Evolutionary conservation across 2,329 filamentous ascomycete species (phyloP).

Genomic region (Penicillium thymicola): DNA sequence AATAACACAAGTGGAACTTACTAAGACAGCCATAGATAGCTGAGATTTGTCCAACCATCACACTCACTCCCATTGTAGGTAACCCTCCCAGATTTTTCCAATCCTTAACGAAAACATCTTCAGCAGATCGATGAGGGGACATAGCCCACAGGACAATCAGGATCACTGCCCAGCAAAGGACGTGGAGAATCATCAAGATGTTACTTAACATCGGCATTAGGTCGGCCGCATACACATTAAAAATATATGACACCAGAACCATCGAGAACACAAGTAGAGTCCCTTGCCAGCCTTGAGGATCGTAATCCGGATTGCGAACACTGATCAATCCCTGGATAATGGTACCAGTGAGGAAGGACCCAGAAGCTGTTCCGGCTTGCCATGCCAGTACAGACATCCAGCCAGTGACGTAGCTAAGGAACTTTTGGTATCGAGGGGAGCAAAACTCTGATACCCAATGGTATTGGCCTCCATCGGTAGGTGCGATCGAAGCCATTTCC

Average conservation of each 20-base stretch:
- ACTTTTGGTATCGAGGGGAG: constrained; percentile 48
- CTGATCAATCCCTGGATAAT: constrained; percentile 37
- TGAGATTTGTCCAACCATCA: constrained; percentile 37
- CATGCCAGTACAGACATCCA: constrained; percentile 52
- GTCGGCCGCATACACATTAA: constrained; percentile 46
- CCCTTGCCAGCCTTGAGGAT: constrained; percentile 32
- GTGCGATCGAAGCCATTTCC: constrained; percentile 58
- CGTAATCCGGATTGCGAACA: constrained; percentile 27
- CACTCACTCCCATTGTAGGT: constrained; percentile 32
- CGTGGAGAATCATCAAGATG: constrained; percentile 36
- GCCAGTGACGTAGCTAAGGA: constrained; percentile 53
- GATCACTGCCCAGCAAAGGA: constrained; percentile 36
- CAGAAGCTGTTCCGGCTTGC: constrained; percentile 50
- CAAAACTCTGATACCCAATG: constrained; percentile 36
- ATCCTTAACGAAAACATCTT: constrained; percentile 31
- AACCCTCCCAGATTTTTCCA: constrained; percentile 39
- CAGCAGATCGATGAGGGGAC: constrained; percentile 25
- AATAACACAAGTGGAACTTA: constrained; percentile 6
- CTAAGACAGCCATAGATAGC: constrained; percentile 31
- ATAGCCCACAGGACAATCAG: constrained; percentile 31
- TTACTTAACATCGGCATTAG: constrained; percentile 36
- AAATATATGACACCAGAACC: constrained; percentile 46
- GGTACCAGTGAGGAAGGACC: constrained; percentile 35
- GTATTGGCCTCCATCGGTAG: constrained; percentile 50
- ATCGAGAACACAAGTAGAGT: constrained; percentile 52